phyloP scores from a whole-genome alignment of 192 early-diverging fungal genomes.

The Mortierella alpina region DNA sequence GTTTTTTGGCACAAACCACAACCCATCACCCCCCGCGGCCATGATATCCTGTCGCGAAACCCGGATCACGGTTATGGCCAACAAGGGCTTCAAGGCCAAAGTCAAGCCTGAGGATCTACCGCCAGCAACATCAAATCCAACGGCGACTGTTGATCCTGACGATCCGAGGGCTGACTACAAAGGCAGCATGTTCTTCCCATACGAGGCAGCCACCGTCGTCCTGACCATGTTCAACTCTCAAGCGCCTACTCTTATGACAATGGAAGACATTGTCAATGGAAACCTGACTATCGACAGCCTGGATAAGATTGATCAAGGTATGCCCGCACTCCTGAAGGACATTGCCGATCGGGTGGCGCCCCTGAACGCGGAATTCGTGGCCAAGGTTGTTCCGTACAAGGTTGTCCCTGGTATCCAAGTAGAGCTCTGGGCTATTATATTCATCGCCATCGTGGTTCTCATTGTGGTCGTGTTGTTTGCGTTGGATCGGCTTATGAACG shows the following conservation, averaged over 20 bases:
- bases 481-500: slow-evolving; percentile 3
- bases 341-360: not conserved
- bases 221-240: too few relatives aligned
- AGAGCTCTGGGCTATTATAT: slow-evolving; percentile 13
- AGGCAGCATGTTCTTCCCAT: too few relatives aligned
- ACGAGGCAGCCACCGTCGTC: too few relatives aligned
- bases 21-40: not conserved
- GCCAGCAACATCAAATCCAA: not conserved
- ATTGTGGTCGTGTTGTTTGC: slow-evolving; percentile 4
- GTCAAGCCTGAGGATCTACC: too few relatives aligned
- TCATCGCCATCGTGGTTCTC: not conserved
- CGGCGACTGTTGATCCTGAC: too few relatives aligned
- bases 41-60: slow-evolving; percentile 20
- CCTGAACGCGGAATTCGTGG: not conserved
- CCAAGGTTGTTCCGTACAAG: not conserved
- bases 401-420: slow-evolving; percentile 1
- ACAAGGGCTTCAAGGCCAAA: not conserved
- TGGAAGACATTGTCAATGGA: too few relatives aligned
- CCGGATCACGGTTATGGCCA: slow-evolving; percentile 11
- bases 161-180: too few relatives aligned
- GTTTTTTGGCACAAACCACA: not conserved
- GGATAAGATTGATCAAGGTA: too few relatives aligned
- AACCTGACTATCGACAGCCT: too few relatives aligned
- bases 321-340: too few relatives aligned
- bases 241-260: too few relatives aligned